Percentiles rank a stretch among this genome's conserved stretches.
These are phyloP conservation scores for Aureobasidium subglaciale DNA, from an alignment of 2,329 filamentous ascomycete genomes.

Conservation along the genomic window DNA sequence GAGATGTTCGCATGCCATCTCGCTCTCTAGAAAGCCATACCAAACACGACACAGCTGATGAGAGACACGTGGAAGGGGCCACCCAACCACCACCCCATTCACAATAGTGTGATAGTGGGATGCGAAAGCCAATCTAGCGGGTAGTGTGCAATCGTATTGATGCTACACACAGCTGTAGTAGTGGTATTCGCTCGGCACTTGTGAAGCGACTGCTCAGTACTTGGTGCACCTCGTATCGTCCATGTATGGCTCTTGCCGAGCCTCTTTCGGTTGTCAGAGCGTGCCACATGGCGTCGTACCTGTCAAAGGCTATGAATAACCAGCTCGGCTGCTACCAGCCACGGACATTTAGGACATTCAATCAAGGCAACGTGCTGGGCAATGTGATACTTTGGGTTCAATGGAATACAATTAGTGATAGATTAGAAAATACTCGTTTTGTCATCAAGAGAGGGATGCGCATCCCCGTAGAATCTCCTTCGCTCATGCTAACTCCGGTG, in stretches of 20 bases:
- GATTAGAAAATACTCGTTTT: background rate
- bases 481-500: background rate
- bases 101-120: too few relatives aligned
- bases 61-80: background rate
- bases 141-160: too few relatives aligned
- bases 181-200: background rate
- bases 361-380: background rate
- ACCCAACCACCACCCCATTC: too few relatives aligned
- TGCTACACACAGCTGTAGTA: background rate
- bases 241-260: background rate
- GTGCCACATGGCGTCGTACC: background rate
- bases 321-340: too few relatives aligned
- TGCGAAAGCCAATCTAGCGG: too few relatives aligned
- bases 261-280: background rate
- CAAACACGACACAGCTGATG: background rate
- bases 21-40: too few relatives aligned
- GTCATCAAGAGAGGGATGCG: background rate
- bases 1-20: background rate
- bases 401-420: background rate
- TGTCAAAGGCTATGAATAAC: background rate
- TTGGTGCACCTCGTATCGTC: background rate
- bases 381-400: background rate
- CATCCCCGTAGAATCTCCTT: background rate
- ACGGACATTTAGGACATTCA: too few relatives aligned
- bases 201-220: background rate